Conservation (phyloP, 202 grass and related monocot genomes). For the Hordeum pubiflorum region DNA sequence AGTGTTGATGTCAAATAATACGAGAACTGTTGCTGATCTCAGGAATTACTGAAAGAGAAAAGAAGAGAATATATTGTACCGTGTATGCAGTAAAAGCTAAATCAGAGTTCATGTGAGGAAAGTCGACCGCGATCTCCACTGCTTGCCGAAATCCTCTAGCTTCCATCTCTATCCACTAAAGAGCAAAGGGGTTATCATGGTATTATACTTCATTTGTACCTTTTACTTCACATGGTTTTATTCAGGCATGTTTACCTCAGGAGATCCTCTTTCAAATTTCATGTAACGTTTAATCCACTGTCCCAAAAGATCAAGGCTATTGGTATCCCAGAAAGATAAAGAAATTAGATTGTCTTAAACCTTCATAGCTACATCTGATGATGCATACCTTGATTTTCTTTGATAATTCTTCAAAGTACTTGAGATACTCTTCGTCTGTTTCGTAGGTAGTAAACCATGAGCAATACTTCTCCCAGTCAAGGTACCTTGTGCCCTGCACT, state of each 20-base stretch:
- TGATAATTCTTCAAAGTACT: not conserved
- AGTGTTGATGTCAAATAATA: not conserved
- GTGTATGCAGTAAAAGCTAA: not conserved
- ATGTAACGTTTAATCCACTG: not conserved
- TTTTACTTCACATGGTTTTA: not conserved
- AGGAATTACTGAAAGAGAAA: not conserved
- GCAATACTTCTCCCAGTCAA: not conserved
- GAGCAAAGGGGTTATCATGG: not conserved
- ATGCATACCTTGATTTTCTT: not conserved
- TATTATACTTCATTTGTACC: not conserved
- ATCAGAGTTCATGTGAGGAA: not conserved
- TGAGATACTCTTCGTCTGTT: not conserved
- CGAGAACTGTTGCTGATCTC: not conserved
- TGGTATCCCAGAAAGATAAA: not conserved
- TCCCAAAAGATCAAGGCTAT: not conserved
- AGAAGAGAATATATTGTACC: not conserved
- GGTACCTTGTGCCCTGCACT: not conserved
- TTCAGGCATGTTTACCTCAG: not conserved
- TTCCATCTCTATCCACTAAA: not conserved
- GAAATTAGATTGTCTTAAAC: not conserved
- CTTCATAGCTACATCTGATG: not conserved
- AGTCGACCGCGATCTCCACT: not conserved
- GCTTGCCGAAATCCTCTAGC: not conserved
- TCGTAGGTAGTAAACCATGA: not conserved
- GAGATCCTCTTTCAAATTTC: not conserved